These are phyloP conservation scores for Russula emetica DNA, from an alignment of 768 basidiomycete species.

Conservation along the genomic window DNA sequence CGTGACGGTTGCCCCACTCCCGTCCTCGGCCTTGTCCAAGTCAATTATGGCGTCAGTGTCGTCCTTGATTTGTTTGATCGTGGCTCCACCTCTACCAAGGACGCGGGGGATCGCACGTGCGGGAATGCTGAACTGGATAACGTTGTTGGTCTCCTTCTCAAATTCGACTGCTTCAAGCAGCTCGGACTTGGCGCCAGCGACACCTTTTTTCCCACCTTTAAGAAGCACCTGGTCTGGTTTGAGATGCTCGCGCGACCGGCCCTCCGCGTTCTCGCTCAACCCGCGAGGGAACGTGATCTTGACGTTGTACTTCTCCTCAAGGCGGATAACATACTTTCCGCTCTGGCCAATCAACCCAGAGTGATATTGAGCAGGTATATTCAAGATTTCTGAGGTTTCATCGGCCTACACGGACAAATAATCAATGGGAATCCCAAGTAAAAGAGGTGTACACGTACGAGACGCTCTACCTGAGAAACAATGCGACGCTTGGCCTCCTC, in stretches of 20 bases:
- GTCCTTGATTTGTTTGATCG: constrained; percentile 95
- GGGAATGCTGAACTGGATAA: constrained; percentile 78
- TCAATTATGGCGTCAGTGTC: constrained; percentile 87
- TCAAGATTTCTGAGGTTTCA: constrained; percentile 85
- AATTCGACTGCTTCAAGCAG: constrained; percentile 89
- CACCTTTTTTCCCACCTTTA: constrained; percentile 94
- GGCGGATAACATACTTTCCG: constrained; percentile 91
- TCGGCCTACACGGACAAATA: constrained; percentile 62
- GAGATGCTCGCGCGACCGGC: constrained; percentile 65
- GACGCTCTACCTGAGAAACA: constrained; percentile 74
- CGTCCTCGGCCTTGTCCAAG: constrained; percentile 71
- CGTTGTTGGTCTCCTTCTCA: constrained; percentile 87
- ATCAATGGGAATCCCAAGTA: neutral
- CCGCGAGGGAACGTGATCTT: constrained; percentile 96
- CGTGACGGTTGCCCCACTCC: constrained; percentile 54
- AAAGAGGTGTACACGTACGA: constrained; percentile 46
- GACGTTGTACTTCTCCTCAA: constrained; percentile 94
- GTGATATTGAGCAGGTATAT: constrained; percentile 84
- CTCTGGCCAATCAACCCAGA: constrained; percentile 88
- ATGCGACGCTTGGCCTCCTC: constrained; percentile 94
- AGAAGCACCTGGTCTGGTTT: constrained; percentile 91
- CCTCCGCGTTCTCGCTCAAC: constrained; percentile 57
- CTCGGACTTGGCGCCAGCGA: constrained; percentile 85
- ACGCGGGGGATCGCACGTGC: constrained; percentile 84
- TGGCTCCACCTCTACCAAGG: constrained; percentile 81